These are phyloP conservation scores for Ailanthus altissimus DNA, from an alignment of 345 rosid species.

Conservation along the genomic window DNA sequence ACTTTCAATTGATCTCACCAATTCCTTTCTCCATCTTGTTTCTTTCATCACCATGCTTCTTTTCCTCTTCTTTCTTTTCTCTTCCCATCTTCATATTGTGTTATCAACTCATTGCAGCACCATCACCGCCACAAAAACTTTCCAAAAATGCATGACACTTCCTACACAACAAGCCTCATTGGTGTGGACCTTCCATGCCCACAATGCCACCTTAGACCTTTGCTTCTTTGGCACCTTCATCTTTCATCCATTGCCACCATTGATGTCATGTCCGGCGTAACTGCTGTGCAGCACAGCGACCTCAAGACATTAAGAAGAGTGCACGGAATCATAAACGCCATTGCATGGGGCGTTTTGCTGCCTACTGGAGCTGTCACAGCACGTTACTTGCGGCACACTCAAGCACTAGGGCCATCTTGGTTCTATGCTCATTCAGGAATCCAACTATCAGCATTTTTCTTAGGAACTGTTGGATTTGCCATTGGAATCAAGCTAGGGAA, in stretches of 20 bases:
- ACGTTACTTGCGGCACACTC: slow-evolving; percentile 69
- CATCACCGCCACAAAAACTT: slow-evolving; percentile 51
- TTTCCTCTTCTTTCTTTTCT: slow-evolving; percentile 31
- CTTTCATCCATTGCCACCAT: slow-evolving; percentile 79
- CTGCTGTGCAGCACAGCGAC: slow-evolving; percentile 37
- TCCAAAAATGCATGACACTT: slow-evolving; percentile 71
- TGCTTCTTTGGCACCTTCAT: slow-evolving; percentile 86
- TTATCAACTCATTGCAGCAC: slow-evolving; percentile 64
- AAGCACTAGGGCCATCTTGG: slow-evolving; percentile 79
- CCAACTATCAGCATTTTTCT: slow-evolving; percentile 56
- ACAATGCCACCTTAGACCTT: slow-evolving; percentile 75
- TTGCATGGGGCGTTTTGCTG: slow-evolving; percentile 77
- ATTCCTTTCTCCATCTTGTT: not conserved
- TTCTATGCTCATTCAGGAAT: slow-evolving; percentile 78
- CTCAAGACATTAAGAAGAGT: slow-evolving; percentile 43
- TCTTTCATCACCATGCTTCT: slow-evolving; percentile 22
- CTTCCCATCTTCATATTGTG: slow-evolving; percentile 30
- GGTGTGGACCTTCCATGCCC: slow-evolving; percentile 90
- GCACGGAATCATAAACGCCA: slow-evolving; percentile 67
- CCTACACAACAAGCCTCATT: slow-evolving; percentile 95
- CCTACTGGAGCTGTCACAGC: slow-evolving; percentile 75
- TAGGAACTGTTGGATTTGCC: slow-evolving; percentile 73
- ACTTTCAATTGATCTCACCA: not conserved
- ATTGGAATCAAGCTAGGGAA: slow-evolving; percentile 73
- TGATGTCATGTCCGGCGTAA: slow-evolving; percentile 64